phyloP scores from a whole-genome alignment of 257 asterid species.

The Jaltomata sinuosa region DNA sequence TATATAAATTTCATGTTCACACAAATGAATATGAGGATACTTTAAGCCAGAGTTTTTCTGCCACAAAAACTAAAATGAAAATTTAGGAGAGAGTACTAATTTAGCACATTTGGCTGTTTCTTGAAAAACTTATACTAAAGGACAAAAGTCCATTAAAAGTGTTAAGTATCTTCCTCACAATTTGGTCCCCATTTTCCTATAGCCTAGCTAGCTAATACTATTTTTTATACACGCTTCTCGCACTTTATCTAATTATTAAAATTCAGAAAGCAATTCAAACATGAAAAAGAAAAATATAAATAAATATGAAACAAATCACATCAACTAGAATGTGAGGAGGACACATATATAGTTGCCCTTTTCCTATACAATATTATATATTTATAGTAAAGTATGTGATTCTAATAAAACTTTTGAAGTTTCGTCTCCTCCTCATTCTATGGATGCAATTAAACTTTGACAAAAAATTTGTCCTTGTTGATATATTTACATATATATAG shows the following conservation, averaged over 20 bases:
- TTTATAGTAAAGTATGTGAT: not conserved
- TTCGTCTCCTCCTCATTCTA: conserved; percentile 4
- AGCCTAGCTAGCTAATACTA: not conserved
- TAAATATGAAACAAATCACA: not conserved
- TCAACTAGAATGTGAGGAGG: conserved; percentile 17
- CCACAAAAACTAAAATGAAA: conserved; percentile 8
- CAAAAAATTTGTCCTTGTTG: conserved; percentile 12
- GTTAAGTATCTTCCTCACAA: conserved; percentile 27
- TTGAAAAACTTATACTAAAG: not conserved
- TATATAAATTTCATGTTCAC: not conserved
- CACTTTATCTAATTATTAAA: not conserved
- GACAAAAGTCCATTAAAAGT: conserved; percentile 9
- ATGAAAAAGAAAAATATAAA: conserved; percentile 3
- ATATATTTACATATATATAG: not conserved
- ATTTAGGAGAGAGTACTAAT: not conserved
- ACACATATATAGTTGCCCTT: not conserved
- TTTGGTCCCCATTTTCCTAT: not conserved
- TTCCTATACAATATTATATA: not conserved
- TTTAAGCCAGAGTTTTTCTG: conserved; percentile 7
- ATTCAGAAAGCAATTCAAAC: not conserved
- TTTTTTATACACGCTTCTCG: not conserved
- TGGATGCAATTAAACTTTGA: conserved; percentile 31
- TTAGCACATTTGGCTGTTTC: not conserved
- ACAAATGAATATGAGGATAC: conserved; percentile 4
- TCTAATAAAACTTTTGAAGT: not conserved